Base-by-base conservation (phyloP, 352 stramenopile genomes). In the Pythium dissimile region DNA sequence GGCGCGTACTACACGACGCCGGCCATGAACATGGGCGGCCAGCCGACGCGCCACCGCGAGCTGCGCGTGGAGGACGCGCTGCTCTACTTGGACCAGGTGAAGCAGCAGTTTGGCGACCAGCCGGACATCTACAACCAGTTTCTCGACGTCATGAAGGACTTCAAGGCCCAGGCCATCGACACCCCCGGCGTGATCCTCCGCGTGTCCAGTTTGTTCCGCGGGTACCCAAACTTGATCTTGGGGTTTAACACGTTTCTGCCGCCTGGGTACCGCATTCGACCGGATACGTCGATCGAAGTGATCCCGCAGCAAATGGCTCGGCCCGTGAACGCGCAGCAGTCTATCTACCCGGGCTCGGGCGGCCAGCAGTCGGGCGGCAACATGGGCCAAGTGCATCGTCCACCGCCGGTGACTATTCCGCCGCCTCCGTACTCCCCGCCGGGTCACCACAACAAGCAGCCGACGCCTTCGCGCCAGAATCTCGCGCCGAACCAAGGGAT, bases 61-160 rank as follows among this genome's bases (percentile, higher is more conserved):
- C 69, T 95, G 2, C 77, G 84, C 32, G 97, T 99, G 10, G 97
- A 99, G 72, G 97, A 99, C 76, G 97, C 97, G n/a, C 77, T 99
- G 32, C 76, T 98, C 30, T 99, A 99, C 69, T 74, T 99, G 12
- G 97, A 99, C 68, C 96, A 99, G 79, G 97, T 99, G 45, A 99
- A 99, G 75, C 96, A 98, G 67, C 95, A 99, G 78, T 99, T 99
- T 78, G 92, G 93, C 35, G 95, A 99, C 73, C 94, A 98, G 62
- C 96, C 96, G 0, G 94, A 99, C 62, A 99, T 99, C 37, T 99
- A 99, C 90, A 99, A 99, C 80, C 96, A 99, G 71, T 99, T 99
- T 64, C 72, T 99, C 42, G 97, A 99, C 68, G 98, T 99, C 56
- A 99, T 99, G 97, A 99, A 99, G 84, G 98, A 98, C 38, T 99